Base-by-base conservation (phyloP, 495 filamentous ascomycete species). In the Niebla homalea region DNA sequence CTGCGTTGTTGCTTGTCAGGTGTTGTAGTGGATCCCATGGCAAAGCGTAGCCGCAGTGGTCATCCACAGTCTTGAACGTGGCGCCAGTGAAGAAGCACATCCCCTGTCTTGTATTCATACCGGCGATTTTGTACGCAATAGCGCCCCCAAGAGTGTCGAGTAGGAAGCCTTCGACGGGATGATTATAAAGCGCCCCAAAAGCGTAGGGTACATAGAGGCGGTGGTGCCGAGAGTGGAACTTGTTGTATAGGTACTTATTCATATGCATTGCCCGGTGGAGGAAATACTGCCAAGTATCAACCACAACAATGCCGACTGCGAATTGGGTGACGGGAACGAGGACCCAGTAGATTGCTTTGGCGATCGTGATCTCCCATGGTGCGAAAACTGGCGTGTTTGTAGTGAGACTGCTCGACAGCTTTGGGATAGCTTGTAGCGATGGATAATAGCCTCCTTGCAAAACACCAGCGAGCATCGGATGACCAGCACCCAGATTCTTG, bases 221-320 rank as follows among this genome's bases (percentile, higher is more conserved):
- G 68, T 92, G 86, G 65, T 92, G 86, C n/a, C 85, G 76, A 22
- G 84, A 82, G 67, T 92, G 86, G 67, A 87, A 84, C 21, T 80
- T 79, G 49, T 73, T 81, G 70, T 92, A 92, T 53, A 92, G 74
- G 79, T 80, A 89, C 64, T 83, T 84, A 61, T 87, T 85, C 70
- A 83, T 70, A 64, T 92, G 86, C 86, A 89, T 89, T 37, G 74
- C 74, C 25, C 86, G 79, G 67, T 92, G 86, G 60, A 81, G 69
- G 63, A 89, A 88, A 66, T 92, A 92, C 60, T 92, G 84, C 86
- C 86, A 92, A 37, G 84, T 85, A 64, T 92, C 86, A 45, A 89
- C 69, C 51, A 81, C 59, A 56, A 73, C 61, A 57, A 84, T 73
- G 26, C 78, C 86, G 16, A 84, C 15, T 47, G 67, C 68, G 56